Conservation (phyloP, 352 stramenopile species). For the Pythium dissimile region DNA sequence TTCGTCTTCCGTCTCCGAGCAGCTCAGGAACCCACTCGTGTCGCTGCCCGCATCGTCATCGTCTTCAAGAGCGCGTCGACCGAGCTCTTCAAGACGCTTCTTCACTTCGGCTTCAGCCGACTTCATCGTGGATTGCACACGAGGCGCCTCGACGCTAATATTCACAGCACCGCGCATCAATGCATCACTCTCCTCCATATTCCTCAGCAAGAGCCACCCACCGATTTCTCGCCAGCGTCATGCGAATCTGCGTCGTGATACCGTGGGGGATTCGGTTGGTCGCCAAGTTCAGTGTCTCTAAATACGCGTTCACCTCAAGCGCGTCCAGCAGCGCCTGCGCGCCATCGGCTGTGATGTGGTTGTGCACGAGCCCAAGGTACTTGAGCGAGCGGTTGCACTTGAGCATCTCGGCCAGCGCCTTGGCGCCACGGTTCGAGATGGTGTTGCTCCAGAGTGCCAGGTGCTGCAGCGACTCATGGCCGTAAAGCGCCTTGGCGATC, state of each 20-base stretch:
- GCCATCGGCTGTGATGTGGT: slow-evolving; percentile 46
- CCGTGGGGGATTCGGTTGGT: slow-evolving; percentile 46
- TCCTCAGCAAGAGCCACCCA: slow-evolving; percentile 9
- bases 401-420: slow-evolving; percentile 48
- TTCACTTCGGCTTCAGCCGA: slow-evolving; percentile 34
- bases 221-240: slow-evolving; percentile 52
- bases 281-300: slow-evolving; percentile 59
- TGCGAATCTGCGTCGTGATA: slow-evolving; percentile 43
- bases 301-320: slow-evolving; percentile 58
- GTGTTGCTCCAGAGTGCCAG: slow-evolving; percentile 56
- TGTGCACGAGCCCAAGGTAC: slow-evolving; percentile 59
- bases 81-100: slow-evolving; percentile 30
- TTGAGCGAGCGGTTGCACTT: slow-evolving; percentile 61
- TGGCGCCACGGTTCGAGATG: slow-evolving; percentile 53
- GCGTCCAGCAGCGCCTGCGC: slow-evolving; percentile 49
- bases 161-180: not conserved
- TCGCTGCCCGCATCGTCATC: slow-evolving; percentile 29
- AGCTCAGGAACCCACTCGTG: slow-evolving; percentile 60
- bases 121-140: slow-evolving; percentile 35
- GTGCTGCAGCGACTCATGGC: slow-evolving; percentile 61
- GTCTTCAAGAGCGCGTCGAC: slow-evolving; percentile 11
- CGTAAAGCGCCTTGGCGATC: slow-evolving; percentile 65
- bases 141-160: slow-evolving; percentile 20
- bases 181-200: not conserved
- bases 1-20: slow-evolving; percentile 28